A percentile compares a stretch with the other conserved stretches of the same genome.
These are phyloP conservation scores for Blakeslea trispora DNA, from an alignment of 371 early-diverging fungal genomes.

Conservation along the genomic window DNA sequence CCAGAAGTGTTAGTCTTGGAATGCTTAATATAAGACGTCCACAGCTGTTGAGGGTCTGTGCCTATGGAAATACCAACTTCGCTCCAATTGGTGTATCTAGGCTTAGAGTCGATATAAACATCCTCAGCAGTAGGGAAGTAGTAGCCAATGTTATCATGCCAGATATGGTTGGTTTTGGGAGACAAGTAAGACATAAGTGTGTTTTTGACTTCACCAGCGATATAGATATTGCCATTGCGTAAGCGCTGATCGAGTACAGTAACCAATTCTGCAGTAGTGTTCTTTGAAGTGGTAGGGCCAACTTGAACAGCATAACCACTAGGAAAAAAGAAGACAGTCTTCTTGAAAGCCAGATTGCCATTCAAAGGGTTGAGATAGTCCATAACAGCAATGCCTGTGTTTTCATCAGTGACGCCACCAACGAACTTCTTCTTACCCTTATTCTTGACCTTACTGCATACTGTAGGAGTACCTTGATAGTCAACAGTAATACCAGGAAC, in stretches of 20 bases:
- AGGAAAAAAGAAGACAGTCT: slow-evolving; percentile 36
- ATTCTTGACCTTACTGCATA: slow-evolving; percentile 11
- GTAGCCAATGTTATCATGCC: slow-evolving; percentile 35
- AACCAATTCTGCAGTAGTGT: slow-evolving; percentile 15
- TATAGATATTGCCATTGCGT: slow-evolving; percentile 25
- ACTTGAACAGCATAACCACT: slow-evolving; percentile 32
- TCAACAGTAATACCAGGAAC: slow-evolving; percentile 37
- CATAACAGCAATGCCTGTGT: slow-evolving; percentile 32
- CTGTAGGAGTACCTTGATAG: slow-evolving; percentile 19
- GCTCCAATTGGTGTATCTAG: slow-evolving; percentile 20
- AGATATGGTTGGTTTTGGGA: slow-evolving; percentile 12
- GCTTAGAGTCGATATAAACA: slow-evolving; percentile 20
- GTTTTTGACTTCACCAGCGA: slow-evolving; percentile 14
- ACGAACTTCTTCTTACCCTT: slow-evolving; percentile 23
- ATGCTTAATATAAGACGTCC: slow-evolving; percentile 28
- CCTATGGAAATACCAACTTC: slow-evolving; percentile 31
- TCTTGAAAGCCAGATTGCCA: slow-evolving; percentile 26
- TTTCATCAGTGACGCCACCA: slow-evolving; percentile 27
- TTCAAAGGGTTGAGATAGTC: slow-evolving; percentile 32
- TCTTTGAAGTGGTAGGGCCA: slow-evolving; percentile 19
- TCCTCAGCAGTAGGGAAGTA: slow-evolving; percentile 19
- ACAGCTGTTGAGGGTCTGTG: slow-evolving; percentile 13
- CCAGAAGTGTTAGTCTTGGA: background rate
- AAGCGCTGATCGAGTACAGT: slow-evolving; percentile 36
- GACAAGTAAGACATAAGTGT: slow-evolving; percentile 10